phyloP scores from a whole-genome alignment of 306 rosid genomes.

The Pterocarpus santalinus region DNA sequence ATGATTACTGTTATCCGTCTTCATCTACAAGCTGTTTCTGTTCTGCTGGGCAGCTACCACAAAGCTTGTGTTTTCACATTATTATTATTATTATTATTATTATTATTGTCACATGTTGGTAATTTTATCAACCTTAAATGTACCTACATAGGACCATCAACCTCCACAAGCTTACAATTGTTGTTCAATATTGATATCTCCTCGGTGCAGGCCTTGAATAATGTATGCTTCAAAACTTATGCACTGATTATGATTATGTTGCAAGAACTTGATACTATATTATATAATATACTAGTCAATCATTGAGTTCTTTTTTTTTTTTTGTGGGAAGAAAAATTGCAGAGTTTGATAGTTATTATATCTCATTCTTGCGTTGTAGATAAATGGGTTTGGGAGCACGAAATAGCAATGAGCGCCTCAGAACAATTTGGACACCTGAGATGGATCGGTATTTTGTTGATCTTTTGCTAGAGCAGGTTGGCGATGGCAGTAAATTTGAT shows the following conservation, averaged over 20 bases:
- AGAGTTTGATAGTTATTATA: neutral
- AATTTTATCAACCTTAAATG: neutral
- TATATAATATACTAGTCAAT: neutral
- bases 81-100: no score
- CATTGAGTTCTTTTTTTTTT: neutral
- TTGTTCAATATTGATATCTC: conserved; percentile 1
- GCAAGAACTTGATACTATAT: neutral
- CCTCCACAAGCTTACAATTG: neutral
- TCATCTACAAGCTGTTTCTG: no score
- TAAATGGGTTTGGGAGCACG: conserved; percentile 57
- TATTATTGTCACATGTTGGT: neutral
- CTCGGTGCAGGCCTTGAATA: conserved; percentile 10
- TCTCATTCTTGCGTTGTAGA: conserved; percentile 33
- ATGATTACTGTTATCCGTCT: no score
- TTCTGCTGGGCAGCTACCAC: no score
- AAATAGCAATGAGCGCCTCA: conserved; percentile 60
- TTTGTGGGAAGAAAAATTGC: no score
- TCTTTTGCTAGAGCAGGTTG: conserved; percentile 74
- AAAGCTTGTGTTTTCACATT: no score
- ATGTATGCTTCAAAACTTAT: neutral
- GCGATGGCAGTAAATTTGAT: conserved; percentile 62
- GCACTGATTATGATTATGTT: conserved; percentile 20
- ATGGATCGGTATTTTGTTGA: conserved; percentile 81
- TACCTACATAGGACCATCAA: neutral
- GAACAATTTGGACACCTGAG: conserved; percentile 85